Base-by-base conservation (phyloP, 2,329 filamentous ascomycete genomes). In the Fusarium ramigenum region DNA sequence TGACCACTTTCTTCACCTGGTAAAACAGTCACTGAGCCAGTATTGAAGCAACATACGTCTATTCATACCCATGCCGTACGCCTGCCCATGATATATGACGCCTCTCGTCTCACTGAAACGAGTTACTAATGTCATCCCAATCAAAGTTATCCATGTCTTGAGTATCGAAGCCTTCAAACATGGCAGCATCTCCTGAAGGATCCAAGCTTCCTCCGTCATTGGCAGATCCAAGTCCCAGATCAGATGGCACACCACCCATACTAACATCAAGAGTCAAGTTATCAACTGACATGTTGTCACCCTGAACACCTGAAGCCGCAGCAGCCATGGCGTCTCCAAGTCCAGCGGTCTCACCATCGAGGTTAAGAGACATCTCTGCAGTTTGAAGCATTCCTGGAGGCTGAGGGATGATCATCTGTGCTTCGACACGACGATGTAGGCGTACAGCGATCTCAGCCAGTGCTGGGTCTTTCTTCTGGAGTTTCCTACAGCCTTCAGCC, bases 371-470 rank as follows among this genome's bases (percentile, higher is more conserved):
- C 58, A 87, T 82, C 42, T 83, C 84, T 9, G 79, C 78, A 30
- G 79, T 79, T 49, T 84, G 84, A 23, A 87, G 80, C 74, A 87
- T 84, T 5, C 80, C 76, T 59, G 83, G 82, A 7, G 81, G 77
- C 60, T 82, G 81, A 28, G 82, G 81, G 75, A 78, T 81, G 39
- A 84, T 83, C 84, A 93, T 86, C 78, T 92, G 91, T n/a, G 87
- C 86, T 80, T 93, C 91, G 16, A 93, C 90, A 5, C 87, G 85
- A 32, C 91, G 85, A 78, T 92, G 85, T 12, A 93, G 85, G 12
- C 91, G 88, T 15, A 92, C 88, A 19, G 90, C 82, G 14, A 87
- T 87, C 79, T 93, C 91, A 3, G 90, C 90, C 49, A 88, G 82
- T 23, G 83, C 81, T 4, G 85, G 83, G 65, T 92, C 90, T n/a